phyloP scores from a whole-genome alignment of 768 basidiomycete genomes.

The Fistulinella prunicolor region DNA sequence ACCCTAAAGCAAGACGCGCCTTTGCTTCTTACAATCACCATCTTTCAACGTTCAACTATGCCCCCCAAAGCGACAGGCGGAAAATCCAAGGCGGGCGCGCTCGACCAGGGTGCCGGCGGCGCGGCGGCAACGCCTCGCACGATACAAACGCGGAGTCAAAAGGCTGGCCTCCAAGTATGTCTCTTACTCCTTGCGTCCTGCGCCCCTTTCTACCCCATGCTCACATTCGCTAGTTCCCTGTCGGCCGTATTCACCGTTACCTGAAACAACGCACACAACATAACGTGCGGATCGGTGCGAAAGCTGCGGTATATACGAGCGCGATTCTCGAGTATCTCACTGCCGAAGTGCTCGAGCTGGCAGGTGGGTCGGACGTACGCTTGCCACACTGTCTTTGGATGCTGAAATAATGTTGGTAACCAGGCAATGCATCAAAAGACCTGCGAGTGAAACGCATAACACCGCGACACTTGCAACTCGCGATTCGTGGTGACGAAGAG shows the following conservation, averaged over 20 bases:
- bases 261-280: slow-evolving; percentile 89
- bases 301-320: slow-evolving; percentile 95
- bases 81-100: slow-evolving; percentile 54
- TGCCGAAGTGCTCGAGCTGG: slow-evolving; percentile 93
- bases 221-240: slow-evolving; percentile 67
- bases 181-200: background rate
- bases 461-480: slow-evolving; percentile 91
- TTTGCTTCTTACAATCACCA: slow-evolving; percentile 31
- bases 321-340: slow-evolving; percentile 96
- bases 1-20: slow-evolving; percentile 35
- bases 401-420: background rate
- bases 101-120: slow-evolving; percentile 18
- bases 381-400: background rate
- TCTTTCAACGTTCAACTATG: slow-evolving; percentile 35
- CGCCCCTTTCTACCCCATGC: background rate
- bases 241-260: slow-evolving; percentile 96
- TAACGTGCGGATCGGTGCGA: slow-evolving; percentile 95
- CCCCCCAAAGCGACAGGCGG: slow-evolving; percentile 57
- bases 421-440: slow-evolving; percentile 96
- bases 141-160: slow-evolving; percentile 72
- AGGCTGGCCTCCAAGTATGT: slow-evolving; percentile 82
- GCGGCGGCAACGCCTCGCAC: slow-evolving; percentile 34
- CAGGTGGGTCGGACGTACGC: slow-evolving; percentile 56
- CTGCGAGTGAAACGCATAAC: slow-evolving; percentile 97
- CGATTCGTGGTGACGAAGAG: slow-evolving; percentile 96